These are phyloP conservation scores for Hemisphaericaspora lyxosophila DNA, from an alignment of 1,139 yeast species.

Conservation along the genomic window DNA sequence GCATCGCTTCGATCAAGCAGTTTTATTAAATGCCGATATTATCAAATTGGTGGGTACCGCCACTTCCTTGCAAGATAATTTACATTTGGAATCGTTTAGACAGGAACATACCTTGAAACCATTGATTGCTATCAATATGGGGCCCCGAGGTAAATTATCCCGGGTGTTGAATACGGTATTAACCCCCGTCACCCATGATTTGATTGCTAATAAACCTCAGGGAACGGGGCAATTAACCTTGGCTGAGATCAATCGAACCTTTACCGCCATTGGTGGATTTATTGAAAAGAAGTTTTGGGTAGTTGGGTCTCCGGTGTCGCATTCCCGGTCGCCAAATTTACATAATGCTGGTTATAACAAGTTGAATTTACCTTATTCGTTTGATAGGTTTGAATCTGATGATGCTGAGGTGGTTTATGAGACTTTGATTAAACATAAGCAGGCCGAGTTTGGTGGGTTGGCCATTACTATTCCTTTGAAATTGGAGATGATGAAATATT, in stretches of 20 bases:
- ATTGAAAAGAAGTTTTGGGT: slow-evolving; percentile 63
- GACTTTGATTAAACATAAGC: slow-evolving; percentile 44
- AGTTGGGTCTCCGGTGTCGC: slow-evolving; percentile 79
- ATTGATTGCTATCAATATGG: slow-evolving; percentile 82
- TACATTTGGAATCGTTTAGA: slow-evolving; percentile 69
- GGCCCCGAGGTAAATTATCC: slow-evolving; percentile 72
- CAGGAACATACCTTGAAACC: slow-evolving; percentile 53
- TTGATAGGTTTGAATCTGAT: slow-evolving; percentile 66
- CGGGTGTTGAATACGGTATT: slow-evolving; percentile 70
- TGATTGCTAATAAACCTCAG: slow-evolving; percentile 56
- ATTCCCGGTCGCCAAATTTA: slow-evolving; percentile 84
- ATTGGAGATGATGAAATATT: slow-evolving; percentile 67
- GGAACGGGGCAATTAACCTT: slow-evolving; percentile 70
- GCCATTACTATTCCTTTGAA: slow-evolving; percentile 92
- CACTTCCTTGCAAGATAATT: slow-evolving; percentile 60
- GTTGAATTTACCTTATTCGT: slow-evolving; percentile 76
- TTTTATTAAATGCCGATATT: slow-evolving; percentile 65
- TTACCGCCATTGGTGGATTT: slow-evolving; percentile 63
- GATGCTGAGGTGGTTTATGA: slow-evolving; percentile 54
- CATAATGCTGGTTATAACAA: slow-evolving; percentile 75
- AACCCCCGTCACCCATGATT: slow-evolving; percentile 80
- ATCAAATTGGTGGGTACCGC: slow-evolving; percentile 87
- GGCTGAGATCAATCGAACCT: slow-evolving; percentile 58
- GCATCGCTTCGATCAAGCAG: slow-evolving; percentile 66
- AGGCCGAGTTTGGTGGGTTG: slow-evolving; percentile 71